Percentiles rank a stretch among this genome's conserved stretches.
Evolutionary conservation across 768 basidiomycete species (phyloP).

Genomic region (Podaxis carcinomalis): DNA sequence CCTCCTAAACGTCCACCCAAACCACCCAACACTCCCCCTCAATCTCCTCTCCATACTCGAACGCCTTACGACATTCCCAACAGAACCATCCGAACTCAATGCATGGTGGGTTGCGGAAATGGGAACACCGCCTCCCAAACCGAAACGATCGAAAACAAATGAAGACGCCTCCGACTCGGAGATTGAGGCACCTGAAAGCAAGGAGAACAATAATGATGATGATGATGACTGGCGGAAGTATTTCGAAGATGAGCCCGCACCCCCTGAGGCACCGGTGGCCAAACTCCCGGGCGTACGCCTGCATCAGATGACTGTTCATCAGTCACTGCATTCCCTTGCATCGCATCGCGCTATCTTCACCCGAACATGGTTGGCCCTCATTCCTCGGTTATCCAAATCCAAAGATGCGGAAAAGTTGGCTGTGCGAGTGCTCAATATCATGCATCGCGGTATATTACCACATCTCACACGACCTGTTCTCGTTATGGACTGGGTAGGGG

Average conservation of each 20-base stretch:
- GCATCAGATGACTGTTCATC: slow-evolving; percentile 67
- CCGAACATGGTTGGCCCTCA: slow-evolving; percentile 69
- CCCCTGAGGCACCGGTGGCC: slow-evolving; percentile 26
- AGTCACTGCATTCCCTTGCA: slow-evolving; percentile 69
- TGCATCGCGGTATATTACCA: slow-evolving; percentile 82
- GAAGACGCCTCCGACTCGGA: slow-evolving; percentile 31
- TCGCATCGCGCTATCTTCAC: slow-evolving; percentile 83
- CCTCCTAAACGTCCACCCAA: slow-evolving; percentile 25
- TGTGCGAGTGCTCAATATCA: slow-evolving; percentile 62
- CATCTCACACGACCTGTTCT: slow-evolving; percentile 73
- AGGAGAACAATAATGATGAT: slow-evolving; percentile 28
- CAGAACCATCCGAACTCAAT: slow-evolving; percentile 61
- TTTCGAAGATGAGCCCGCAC: slow-evolving; percentile 61
- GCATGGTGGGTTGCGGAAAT: slow-evolving; percentile 78
- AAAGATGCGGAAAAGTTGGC: slow-evolving; percentile 36
- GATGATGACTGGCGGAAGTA: slow-evolving; percentile 78
- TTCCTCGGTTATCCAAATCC: slow-evolving; percentile 51
- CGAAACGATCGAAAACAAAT: slow-evolving; percentile 36
- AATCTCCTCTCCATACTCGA: slow-evolving; percentile 66
- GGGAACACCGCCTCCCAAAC: slow-evolving; percentile 48
- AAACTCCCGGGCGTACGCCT: slow-evolving; percentile 43
- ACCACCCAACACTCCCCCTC: slow-evolving; percentile 32
- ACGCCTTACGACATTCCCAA: slow-evolving; percentile 69
- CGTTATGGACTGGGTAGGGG: slow-evolving; percentile 90
- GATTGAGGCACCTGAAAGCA: slow-evolving; percentile 26